Evolutionary conservation across 441 rosid genomes (phyloP).

Genomic region (Pelargonium cotyledonis): DNA sequence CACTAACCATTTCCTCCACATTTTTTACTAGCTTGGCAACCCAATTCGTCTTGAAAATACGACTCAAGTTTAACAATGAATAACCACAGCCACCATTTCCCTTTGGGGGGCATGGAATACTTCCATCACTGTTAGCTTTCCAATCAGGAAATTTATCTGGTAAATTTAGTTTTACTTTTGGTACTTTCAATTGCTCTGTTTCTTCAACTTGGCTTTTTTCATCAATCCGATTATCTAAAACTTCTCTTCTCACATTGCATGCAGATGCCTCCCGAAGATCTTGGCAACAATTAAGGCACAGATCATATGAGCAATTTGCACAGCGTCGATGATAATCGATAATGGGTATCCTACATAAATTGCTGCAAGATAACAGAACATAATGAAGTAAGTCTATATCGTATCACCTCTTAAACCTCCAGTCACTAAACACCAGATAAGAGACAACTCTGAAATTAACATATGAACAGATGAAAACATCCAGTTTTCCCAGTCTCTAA

Average conservation of each 20-base stretch:
- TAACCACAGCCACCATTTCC: constrained; percentile 78
- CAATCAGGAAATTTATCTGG: constrained; percentile 61
- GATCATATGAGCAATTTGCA: constrained; percentile 66
- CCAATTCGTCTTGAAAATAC: constrained; percentile 97
- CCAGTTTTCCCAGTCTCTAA: not conserved
- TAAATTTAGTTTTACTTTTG: constrained; percentile 39
- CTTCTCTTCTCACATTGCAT: constrained; percentile 22
- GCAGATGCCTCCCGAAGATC: constrained; percentile 66
- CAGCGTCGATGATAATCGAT: constrained; percentile 95
- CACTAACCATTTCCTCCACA: constrained; percentile 85
- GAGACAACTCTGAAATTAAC: not conserved
- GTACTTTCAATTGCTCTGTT: constrained; percentile 24
- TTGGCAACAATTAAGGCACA: constrained; percentile 89
- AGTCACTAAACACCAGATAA: constrained; percentile 6
- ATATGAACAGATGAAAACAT: not conserved
- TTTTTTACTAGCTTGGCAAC: constrained; percentile 91
- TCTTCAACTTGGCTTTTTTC: constrained; percentile 31
- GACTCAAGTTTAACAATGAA: constrained; percentile 55
- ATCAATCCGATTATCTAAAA: constrained; percentile 24
- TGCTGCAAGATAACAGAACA: constrained; percentile 49
- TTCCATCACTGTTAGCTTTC: constrained; percentile 74
- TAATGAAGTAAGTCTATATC: constrained; percentile 1
- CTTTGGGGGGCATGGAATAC: constrained; percentile 84
- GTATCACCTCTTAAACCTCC: constrained; percentile 4
- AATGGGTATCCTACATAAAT: constrained; percentile 80